Evolutionary conservation across 1,139 yeast species (phyloP), one percentile per base, ranked within the genome.

Genomic region (Candida sojae): DNA sequence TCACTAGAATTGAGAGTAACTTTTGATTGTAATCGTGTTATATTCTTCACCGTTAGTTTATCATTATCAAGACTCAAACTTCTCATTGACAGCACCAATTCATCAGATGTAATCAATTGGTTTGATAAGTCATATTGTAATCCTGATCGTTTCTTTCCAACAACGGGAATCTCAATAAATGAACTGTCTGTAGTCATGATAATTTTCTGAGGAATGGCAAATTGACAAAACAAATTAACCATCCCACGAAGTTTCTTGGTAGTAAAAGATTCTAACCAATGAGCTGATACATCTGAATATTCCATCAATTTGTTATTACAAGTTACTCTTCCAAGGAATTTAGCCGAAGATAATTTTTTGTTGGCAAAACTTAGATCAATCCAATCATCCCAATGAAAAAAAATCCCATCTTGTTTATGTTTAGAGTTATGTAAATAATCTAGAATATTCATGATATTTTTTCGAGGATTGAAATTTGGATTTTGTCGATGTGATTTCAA

Each of bases 331-430:
- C 36, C 40, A 5, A 70, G 64, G 9, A 46, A 52, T 32, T 70
- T 57, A 42, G 57, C 61, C 7, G 48, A 44, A 11, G 54, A 53
- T 26, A 72, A 53, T 5, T 64, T 48, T 10, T 54, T 34, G 42
- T 67, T 53, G 1, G 61, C 75, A 3, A 67, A 63, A 26, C 58
- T 52, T 43, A 68, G 54, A 52, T 71, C 77, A 11, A 70, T 63
- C 73, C 75, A 72, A 55, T 73, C 77, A 50, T 72, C 77, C 78
- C 78, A 73, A 55, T 73, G 78, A 57, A 72, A 72, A 48, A 50
- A 55, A 11, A 70, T 55, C 6, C 71, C 73, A 6, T 53, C 50
- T 4, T 45, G 41, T 35, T 45, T 30, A 17, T 35, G 13, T 9
- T 36, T 35, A n/a, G 29, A 36, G 13, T 47, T 50, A 32, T 49